Percentiles rank a stretch among this genome's conserved stretches.
phyloP scores from a whole-genome alignment of 768 basidiomycete species.

The Calocybe indica region DNA sequence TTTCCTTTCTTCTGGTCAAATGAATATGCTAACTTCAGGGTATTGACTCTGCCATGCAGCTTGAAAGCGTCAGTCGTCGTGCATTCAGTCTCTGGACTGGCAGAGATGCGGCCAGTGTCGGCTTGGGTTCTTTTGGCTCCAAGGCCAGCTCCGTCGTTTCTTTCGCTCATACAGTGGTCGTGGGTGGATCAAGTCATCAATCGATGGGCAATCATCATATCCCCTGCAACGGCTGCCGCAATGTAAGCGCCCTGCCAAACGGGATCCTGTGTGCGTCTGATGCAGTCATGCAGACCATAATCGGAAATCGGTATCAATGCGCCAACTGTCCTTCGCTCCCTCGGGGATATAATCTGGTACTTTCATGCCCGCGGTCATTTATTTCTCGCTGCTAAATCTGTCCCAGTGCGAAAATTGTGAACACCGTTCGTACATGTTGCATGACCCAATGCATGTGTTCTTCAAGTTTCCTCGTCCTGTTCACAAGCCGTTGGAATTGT shows the following conservation, averaged over 20 bases:
- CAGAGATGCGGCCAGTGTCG: slow-evolving; percentile 63
- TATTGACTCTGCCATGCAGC: slow-evolving; percentile 15
- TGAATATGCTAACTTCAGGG: no score
- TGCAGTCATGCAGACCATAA: slow-evolving; percentile 46
- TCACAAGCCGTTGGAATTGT: slow-evolving; percentile 44
- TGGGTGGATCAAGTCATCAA: slow-evolving; percentile 35
- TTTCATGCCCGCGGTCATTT: no score
- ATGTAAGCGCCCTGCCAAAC: slow-evolving; percentile 30
- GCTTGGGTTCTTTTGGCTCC: slow-evolving; percentile 36
- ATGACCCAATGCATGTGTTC: slow-evolving; percentile 84
- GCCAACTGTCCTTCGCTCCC: slow-evolving; percentile 81
- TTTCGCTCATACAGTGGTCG: slow-evolving; percentile 61
- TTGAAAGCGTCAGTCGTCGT: slow-evolving; percentile 65
- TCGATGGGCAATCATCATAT: slow-evolving; percentile 49
- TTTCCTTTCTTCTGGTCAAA: neutral
- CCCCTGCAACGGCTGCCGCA: slow-evolving; percentile 54
- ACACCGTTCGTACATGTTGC: slow-evolving; percentile 64
- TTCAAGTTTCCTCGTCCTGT: slow-evolving; percentile 83
- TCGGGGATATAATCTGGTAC: slow-evolving; percentile 66
- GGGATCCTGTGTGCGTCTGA: neutral
- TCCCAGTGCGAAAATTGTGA: slow-evolving; percentile 79
- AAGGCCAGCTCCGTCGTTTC: slow-evolving; percentile 56
- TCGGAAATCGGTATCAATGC: slow-evolving; percentile 84
- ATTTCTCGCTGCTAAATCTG: slow-evolving; percentile 1
- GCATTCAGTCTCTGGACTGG: slow-evolving; percentile 75